Conservation (phyloP, 1,139 yeast genomes). For the Pichia sp. region DNA sequence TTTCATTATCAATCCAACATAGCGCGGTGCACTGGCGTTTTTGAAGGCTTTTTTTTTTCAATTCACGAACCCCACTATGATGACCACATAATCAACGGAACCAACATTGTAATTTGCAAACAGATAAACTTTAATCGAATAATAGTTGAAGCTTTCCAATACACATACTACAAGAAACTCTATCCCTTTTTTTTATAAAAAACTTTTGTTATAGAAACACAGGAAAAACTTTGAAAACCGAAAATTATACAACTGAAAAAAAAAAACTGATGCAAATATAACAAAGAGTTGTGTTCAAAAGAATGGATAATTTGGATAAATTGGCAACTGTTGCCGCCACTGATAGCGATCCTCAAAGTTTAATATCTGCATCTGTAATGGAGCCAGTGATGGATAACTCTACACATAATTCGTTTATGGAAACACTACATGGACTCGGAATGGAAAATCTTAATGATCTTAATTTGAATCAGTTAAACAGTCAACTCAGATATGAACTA, state of each 20-base stretch:
- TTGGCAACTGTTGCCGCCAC: neutral
- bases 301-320: neutral
- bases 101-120: neutral
- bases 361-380: neutral
- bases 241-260: too few relatives aligned
- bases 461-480: slow-evolving; percentile 13
- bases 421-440: slow-evolving; percentile 1
- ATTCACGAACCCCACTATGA: neutral
- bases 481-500: slow-evolving; percentile 13
- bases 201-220: too few relatives aligned
- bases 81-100: neutral
- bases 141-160: too few relatives aligned
- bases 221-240: neutral
- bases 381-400: neutral
- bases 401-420: neutral
- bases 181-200: too few relatives aligned
- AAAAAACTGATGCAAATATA: neutral
- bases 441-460: slow-evolving; percentile 12
- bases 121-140: neutral
- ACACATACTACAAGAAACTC: too few relatives aligned
- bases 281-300: neutral
- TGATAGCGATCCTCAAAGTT: neutral
- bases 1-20: neutral
- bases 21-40: neutral
- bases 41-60: neutral